Conservation (phyloP, 208 protist genomes). For the Crithidia brevicula region DNA sequence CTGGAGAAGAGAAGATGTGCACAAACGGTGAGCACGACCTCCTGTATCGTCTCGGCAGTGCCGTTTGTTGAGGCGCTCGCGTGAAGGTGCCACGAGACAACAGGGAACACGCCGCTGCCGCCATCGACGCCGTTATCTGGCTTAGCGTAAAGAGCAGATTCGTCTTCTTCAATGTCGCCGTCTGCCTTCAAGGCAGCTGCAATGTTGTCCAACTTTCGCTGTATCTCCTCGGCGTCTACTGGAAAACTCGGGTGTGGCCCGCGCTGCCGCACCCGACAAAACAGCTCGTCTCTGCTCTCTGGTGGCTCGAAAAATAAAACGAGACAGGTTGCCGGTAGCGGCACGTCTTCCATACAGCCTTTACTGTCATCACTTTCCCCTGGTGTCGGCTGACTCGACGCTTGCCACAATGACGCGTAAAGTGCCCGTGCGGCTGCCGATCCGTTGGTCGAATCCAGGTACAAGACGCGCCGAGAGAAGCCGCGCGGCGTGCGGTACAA, state of each 20-base stretch:
- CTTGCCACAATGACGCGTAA: constrained; percentile 18
- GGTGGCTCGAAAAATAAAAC: constrained; percentile 9
- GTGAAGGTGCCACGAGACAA: background rate
- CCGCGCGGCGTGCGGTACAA: too few species aligned
- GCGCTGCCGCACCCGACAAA: constrained; percentile 28
- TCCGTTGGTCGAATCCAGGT: constrained; percentile 58
- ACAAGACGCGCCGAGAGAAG: constrained; percentile 26
- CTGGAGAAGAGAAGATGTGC: constrained; percentile 13
- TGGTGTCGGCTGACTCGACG: background rate
- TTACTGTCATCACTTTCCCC: background rate
- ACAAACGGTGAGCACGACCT: constrained; percentile 12
- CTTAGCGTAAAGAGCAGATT: too few species aligned
- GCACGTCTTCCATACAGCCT: background rate
- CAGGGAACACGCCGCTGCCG: background rate
- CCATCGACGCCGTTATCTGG: background rate
- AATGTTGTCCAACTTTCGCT: constrained; percentile 34
- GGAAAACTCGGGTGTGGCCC: constrained; percentile 43
- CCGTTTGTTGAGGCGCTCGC: background rate
- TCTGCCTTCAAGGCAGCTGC: background rate
- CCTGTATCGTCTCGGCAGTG: constrained; percentile 1
- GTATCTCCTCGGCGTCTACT: constrained; percentile 9
- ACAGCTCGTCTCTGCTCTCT: constrained; percentile 5
- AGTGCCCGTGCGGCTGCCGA: constrained; percentile 30
- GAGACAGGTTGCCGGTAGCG: background rate
- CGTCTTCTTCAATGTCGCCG: background rate